These are phyloP conservation scores for Cymbopogon citratus DNA, from an alignment of 176 grass and related monocot genomes.

Conservation along the genomic window DNA sequence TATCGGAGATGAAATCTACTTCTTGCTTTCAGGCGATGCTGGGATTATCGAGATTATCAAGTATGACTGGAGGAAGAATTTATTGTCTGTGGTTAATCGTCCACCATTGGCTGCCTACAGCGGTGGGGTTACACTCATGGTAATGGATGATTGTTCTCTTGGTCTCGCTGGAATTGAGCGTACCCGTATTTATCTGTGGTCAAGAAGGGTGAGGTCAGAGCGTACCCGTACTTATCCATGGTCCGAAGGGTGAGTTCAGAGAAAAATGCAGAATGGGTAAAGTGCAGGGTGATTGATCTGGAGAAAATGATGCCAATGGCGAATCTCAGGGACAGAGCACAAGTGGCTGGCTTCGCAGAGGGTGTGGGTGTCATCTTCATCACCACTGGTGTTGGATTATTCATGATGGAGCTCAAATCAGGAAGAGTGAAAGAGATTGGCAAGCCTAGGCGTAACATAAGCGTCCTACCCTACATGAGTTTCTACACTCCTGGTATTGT, in stretches of 20 bases:
- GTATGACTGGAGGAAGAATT: no score
- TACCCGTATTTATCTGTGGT: no score
- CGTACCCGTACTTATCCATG: no score
- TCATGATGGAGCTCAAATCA: background rate
- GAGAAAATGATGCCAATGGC: background rate
- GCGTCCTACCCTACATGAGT: background rate
- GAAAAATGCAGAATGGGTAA: background rate
- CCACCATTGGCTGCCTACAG: no score
- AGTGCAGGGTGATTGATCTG: background rate
- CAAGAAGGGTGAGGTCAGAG: background rate
- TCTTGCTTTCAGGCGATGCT: no score
- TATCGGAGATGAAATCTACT: no score
- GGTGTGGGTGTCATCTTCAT: background rate
- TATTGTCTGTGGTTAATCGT: no score
- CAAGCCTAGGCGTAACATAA: no score
- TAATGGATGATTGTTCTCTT: no score
- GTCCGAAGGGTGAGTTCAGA: background rate
- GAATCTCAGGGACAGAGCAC: background rate
- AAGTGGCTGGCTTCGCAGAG: background rate
- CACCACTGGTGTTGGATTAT: background rate
- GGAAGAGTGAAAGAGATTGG: background rate
- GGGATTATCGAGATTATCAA: no score
- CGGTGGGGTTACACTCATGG: no score
- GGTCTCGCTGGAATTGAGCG: no score
- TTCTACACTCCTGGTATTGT: background rate